phyloP scores from a whole-genome alignment of 2,329 filamentous ascomycete genomes.

The Karstenula rhodostoma region DNA sequence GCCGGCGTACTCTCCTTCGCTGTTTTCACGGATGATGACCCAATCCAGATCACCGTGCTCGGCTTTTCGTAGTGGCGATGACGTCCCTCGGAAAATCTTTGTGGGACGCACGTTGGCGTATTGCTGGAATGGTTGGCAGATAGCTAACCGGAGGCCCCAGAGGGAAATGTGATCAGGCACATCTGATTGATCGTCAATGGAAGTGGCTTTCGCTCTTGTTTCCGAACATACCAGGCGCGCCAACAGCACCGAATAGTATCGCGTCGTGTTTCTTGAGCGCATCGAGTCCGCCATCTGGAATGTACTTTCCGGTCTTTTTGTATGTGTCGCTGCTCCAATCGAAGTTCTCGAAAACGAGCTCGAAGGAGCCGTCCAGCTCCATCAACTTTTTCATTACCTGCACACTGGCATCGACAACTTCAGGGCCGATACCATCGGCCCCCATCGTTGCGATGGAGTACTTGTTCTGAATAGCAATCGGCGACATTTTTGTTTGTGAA shows the following conservation, averaged over 20 bases:
- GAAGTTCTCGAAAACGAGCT: conserved; percentile 67
- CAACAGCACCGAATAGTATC: conserved; percentile 74
- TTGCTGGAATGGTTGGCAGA: conserved; percentile 64
- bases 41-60: conserved; percentile 69
- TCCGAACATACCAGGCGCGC: conserved; percentile 60
- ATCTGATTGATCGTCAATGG: conserved; percentile 40
- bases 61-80: conserved; percentile 63
- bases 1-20: conserved; percentile 71
- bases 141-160: conserved; percentile 64
- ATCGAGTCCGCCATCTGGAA: conserved; percentile 67
- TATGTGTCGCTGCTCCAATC: conserved; percentile 74
- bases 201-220: not conserved
- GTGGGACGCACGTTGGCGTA: conserved; percentile 68
- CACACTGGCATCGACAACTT: conserved; percentile 71
- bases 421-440: conserved; percentile 74
- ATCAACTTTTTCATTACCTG: conserved; percentile 66
- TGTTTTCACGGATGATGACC: conserved; percentile 73
- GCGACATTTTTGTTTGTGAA: conserved; percentile 28
- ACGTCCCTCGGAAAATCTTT: conserved; percentile 67
- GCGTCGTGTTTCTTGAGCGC: conserved; percentile 68
- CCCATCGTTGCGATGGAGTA: conserved; percentile 61
- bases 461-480: conserved; percentile 31
- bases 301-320: conserved; percentile 71
- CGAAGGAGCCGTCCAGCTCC: conserved; percentile 63
- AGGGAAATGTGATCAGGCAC: conserved; percentile 66